phyloP scores from a whole-genome alignment of 169 alveolate species.

The Eimeria tenella region DNA sequence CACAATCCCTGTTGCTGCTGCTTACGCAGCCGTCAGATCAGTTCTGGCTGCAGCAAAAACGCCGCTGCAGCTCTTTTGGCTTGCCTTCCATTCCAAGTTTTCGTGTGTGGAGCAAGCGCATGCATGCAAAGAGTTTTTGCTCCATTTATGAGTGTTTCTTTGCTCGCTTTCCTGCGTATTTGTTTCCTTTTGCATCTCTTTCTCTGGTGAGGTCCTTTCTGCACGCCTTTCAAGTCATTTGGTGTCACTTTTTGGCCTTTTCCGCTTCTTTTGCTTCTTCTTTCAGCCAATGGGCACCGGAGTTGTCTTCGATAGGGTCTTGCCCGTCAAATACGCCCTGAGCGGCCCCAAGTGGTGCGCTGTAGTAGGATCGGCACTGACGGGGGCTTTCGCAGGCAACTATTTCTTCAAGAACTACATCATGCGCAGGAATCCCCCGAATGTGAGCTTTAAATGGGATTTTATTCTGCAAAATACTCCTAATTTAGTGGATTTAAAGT shows the following conservation, averaged over 20 bases:
- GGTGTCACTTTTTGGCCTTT: neutral
- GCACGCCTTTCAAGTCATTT: neutral
- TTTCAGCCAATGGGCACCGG: constrained; percentile 81
- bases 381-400: constrained; percentile 78
- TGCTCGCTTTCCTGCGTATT: too few relatives aligned
- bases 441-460: constrained; percentile 29
- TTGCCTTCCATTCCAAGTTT: too few relatives aligned
- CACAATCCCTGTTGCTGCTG: too few relatives aligned
- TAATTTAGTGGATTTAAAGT: too few relatives aligned
- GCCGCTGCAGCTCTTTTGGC: too few relatives aligned
- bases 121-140: too few relatives aligned
- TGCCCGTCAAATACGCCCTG: constrained; percentile 76
- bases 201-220: neutral
- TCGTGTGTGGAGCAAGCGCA: too few relatives aligned
- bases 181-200: neutral
- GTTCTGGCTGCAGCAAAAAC: too few relatives aligned
- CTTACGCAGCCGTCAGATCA: too few relatives aligned
- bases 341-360: constrained; percentile 79
- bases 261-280: neutral
- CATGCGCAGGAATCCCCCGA: constrained; percentile 76
- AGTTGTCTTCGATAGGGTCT: constrained; percentile 60
- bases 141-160: neutral
- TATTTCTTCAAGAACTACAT: constrained; percentile 72
- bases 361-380: constrained; percentile 53
- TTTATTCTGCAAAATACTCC: too few relatives aligned